A percentile compares a stretch with the other conserved stretches of the same genome.
Evolutionary conservation across 345 rosid genomes (phyloP).

Genomic region (Psidium friedrichsthalianum): DNA sequence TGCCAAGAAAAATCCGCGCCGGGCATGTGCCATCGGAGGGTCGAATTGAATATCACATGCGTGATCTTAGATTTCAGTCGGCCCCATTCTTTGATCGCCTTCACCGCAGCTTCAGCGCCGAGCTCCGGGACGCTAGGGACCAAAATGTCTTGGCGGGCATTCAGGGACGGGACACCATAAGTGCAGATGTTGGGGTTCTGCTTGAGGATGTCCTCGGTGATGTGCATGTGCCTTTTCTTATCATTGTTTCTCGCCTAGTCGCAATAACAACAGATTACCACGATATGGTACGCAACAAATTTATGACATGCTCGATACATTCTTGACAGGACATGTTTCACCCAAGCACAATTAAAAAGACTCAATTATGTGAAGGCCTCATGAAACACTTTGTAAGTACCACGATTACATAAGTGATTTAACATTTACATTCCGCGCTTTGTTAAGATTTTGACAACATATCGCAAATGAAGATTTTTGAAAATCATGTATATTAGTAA

Average conservation of each 20-base stretch:
- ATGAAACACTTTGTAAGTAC: neutral
- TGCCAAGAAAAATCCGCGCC: neutral
- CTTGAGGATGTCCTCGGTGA: neutral
- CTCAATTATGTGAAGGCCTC: neutral
- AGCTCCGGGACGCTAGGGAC: neutral
- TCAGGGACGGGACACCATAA: neutral
- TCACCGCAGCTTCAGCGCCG: neutral
- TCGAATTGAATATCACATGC: conserved; percentile 1
- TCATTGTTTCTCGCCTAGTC: conserved; percentile 2
- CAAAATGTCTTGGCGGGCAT: neutral
- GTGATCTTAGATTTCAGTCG: neutral
- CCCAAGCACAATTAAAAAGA: neutral
- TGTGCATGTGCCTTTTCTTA: neutral
- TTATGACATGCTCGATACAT: neutral
- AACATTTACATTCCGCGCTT: neutral
- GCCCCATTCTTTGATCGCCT: conserved; percentile 1
- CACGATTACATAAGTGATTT: neutral
- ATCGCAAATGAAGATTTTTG: neutral
- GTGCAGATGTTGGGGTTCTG: neutral
- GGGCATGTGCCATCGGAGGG: conserved; percentile 1
- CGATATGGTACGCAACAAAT: neutral
- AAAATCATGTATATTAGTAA: neutral
- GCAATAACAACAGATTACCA: neutral
- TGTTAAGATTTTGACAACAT: neutral
- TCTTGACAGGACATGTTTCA: neutral